These are phyloP conservation scores for Populus davidiana DNA, from an alignment of 345 rosid species.

Conservation along the genomic window DNA sequence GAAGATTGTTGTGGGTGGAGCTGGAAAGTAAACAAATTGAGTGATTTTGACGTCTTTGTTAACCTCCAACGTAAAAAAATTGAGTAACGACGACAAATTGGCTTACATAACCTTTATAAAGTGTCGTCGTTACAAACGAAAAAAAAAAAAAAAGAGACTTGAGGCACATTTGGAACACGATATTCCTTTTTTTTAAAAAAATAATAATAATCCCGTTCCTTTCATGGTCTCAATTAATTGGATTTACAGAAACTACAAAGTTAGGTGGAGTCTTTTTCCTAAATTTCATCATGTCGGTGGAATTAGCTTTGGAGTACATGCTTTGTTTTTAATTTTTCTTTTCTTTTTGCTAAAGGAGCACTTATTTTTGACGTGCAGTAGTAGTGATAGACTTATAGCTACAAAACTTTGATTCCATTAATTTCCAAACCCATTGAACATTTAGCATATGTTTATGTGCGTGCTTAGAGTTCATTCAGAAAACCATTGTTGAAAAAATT, in stretches of 20 bases:
- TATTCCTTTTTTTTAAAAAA: too few species aligned
- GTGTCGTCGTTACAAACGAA: too few species aligned
- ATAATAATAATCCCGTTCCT: neutral
- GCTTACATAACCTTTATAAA: neutral
- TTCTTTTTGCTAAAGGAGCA: neutral
- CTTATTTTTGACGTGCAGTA: neutral
- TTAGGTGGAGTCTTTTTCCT: neutral
- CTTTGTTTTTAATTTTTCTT: too few species aligned
- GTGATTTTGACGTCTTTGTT: conserved; percentile 11
- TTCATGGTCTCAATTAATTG: neutral
- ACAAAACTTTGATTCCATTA: neutral
- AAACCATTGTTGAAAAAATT: too few species aligned
- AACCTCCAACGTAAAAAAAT: neutral
- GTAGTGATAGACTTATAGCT: neutral
- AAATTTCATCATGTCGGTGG: neutral
- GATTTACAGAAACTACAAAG: neutral
- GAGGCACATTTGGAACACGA: neutral
- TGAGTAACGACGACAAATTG: too few species aligned
- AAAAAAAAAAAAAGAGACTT: too few species aligned
- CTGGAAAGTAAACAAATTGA: conserved; percentile 12
- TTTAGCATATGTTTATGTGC: neutral
- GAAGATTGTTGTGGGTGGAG: neutral
- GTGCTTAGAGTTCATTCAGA: neutral
- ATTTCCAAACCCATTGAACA: neutral
- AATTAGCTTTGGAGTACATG: neutral